These are phyloP conservation scores for Dittrichia graveolens DNA, from an alignment of 129 eudicot genomes.

Conservation along the genomic window DNA sequence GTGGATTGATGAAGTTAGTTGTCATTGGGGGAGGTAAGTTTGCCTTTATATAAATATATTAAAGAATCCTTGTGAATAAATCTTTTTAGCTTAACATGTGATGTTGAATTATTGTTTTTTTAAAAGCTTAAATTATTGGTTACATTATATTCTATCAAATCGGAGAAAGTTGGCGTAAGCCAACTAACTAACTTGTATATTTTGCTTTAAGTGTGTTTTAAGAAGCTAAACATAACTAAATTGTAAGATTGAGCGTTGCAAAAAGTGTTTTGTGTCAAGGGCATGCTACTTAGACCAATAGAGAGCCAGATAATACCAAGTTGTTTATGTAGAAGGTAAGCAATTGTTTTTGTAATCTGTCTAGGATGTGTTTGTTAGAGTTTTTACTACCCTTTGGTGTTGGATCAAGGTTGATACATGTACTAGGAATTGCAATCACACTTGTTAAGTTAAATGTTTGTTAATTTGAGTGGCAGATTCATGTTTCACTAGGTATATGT, in stretches of 20 bases:
- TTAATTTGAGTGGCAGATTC: too few species aligned
- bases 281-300: background rate
- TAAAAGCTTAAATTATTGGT: background rate
- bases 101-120: conserved; percentile 2
- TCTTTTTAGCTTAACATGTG: conserved; percentile 11
- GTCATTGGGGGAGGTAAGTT: conserved; percentile 89
- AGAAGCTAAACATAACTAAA: conserved; percentile 17
- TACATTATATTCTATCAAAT: background rate
- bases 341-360: too few species aligned
- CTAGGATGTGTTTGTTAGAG: too few species aligned
- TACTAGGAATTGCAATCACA: too few species aligned
- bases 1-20: conserved; percentile 83
- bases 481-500: too few species aligned
- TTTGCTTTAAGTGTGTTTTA: background rate
- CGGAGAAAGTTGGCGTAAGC: background rate
- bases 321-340: too few species aligned
- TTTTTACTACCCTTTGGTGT: too few species aligned
- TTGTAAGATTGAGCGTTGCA: background rate
- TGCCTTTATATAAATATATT: background rate
- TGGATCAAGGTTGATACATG: too few species aligned
- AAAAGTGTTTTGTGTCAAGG: conserved; percentile 9
- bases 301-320: background rate
- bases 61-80: background rate
- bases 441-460: too few species aligned
- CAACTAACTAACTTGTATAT: background rate